A percentile compares a stretch with the other conserved stretches of the same genome.
Evolutionary conservation across 139 green algal species (phyloP).

Genomic region (Auxenochlorella pyrenoidosa): DNA sequence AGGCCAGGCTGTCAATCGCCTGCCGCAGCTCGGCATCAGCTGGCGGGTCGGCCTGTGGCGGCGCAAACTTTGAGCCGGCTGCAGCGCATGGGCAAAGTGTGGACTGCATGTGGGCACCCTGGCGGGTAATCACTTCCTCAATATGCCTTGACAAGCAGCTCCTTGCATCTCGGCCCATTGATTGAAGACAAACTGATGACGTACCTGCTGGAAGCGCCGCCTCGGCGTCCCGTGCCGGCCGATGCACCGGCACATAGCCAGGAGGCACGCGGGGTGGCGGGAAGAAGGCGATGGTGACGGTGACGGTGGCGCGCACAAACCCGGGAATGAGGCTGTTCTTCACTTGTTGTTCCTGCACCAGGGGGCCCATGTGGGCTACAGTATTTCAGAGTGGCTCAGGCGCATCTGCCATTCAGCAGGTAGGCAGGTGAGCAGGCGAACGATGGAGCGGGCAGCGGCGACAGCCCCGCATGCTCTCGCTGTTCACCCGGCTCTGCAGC

Average conservation of each 20-base stretch:
- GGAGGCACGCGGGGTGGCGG: constrained; percentile 44
- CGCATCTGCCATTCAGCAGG: too few relatives aligned
- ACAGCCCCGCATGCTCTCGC: not conserved
- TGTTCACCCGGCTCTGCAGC: constrained; percentile 23
- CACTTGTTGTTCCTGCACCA: constrained; percentile 29
- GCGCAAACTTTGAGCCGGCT: constrained; percentile 10
- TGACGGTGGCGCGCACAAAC: constrained; percentile 42
- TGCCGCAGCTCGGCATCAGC: constrained; percentile 56
- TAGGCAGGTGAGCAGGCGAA: not conserved
- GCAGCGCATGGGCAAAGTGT: not conserved
- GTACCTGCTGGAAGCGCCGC: not conserved
- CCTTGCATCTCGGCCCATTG: too few relatives aligned
- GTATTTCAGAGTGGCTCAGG: too few relatives aligned
- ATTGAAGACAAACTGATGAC: too few relatives aligned
- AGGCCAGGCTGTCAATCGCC: constrained; percentile 81
- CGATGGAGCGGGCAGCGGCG: too few relatives aligned
- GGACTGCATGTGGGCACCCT: not conserved
- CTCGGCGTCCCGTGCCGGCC: not conserved
- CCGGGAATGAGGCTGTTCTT: constrained; percentile 50
- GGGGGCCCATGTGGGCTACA: too few relatives aligned
- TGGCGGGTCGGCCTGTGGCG: constrained; percentile 53
- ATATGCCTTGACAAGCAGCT: not conserved
- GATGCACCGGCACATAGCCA: constrained; percentile 43
- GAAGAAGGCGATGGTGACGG: constrained; percentile 18
- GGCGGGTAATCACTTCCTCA: not conserved